Evolutionary conservation across 495 filamentous ascomycete species (phyloP).

Genomic region (Talaromyces borbonicus): DNA sequence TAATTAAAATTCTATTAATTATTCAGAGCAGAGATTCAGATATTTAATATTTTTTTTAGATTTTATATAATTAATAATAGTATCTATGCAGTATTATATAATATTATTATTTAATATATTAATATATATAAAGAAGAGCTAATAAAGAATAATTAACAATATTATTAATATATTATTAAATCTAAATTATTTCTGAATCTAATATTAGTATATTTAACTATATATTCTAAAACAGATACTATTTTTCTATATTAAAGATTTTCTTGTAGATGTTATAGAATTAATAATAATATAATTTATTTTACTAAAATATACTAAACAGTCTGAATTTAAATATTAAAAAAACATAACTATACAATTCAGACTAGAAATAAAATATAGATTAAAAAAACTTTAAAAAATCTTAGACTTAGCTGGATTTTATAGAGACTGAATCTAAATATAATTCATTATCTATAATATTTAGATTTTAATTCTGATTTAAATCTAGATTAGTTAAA

Average conservation of each 20-base stretch:
- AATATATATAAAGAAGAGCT: neutral
- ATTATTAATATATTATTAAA: constrained; percentile 2
- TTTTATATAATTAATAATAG: neutral
- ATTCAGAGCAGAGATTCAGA: neutral
- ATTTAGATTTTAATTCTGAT: neutral
- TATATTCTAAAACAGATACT: constrained; percentile 1
- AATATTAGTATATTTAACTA: neutral
- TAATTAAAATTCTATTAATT: too few species aligned
- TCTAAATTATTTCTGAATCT: neutral
- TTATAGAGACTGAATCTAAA: neutral
- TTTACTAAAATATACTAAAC: neutral
- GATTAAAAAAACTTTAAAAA: neutral
- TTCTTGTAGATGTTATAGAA: neutral
- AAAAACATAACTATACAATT: neutral
- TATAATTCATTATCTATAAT: neutral
- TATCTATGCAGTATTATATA: neutral
- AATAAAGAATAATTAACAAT: neutral
- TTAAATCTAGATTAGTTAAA: neutral
- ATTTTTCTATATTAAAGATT: neutral
- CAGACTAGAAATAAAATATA: neutral
- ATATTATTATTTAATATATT: constrained; percentile 1
- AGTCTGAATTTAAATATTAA: neutral
- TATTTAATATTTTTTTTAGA: neutral
- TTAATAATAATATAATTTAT: neutral
- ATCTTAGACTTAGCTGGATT: neutral